Conservation (phyloP, 805 yeast genomes). For the Ogataea ganodermae region DNA sequence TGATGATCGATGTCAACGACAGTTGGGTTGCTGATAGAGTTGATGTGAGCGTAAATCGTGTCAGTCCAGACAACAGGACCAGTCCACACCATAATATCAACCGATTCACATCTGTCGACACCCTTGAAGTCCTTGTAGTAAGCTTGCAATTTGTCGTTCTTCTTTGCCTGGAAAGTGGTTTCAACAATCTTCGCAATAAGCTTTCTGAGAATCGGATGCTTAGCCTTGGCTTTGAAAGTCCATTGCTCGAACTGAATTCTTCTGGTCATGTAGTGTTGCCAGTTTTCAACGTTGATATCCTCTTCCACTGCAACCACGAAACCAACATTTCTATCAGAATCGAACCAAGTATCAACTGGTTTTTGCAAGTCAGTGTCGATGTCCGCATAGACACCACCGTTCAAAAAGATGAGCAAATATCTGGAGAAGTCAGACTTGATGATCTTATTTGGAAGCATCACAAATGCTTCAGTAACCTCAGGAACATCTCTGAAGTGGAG, state of each 20-base stretch:
- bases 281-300: conserved; percentile 53
- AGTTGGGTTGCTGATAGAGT: conserved; percentile 39
- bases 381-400: conserved; percentile 65
- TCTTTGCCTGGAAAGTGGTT: conserved; percentile 44
- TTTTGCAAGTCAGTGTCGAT: conserved; percentile 59
- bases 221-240: conserved; percentile 59
- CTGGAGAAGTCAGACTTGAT: conserved; percentile 57
- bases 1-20: conserved; percentile 36
- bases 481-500: conserved; percentile 42
- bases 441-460: conserved; percentile 54
- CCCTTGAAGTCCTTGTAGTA: conserved; percentile 40
- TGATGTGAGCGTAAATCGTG: conserved; percentile 64
- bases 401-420: conserved; percentile 51
- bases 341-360: conserved; percentile 62
- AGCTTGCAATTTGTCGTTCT: conserved; percentile 37
- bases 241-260: conserved; percentile 65
- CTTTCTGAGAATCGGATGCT: conserved; percentile 61
- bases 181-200: conserved; percentile 55
- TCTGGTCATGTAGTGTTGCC: conserved; percentile 53
- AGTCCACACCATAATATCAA: conserved; percentile 70
- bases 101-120: conserved; percentile 38
- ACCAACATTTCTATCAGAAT: conserved; percentile 53
- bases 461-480: conserved; percentile 55
- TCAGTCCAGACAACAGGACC: conserved; percentile 84
- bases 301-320: conserved; percentile 56